Evolutionary conservation across 805 yeast species (phyloP).

Genomic region (Kuraishia cidri): DNA sequence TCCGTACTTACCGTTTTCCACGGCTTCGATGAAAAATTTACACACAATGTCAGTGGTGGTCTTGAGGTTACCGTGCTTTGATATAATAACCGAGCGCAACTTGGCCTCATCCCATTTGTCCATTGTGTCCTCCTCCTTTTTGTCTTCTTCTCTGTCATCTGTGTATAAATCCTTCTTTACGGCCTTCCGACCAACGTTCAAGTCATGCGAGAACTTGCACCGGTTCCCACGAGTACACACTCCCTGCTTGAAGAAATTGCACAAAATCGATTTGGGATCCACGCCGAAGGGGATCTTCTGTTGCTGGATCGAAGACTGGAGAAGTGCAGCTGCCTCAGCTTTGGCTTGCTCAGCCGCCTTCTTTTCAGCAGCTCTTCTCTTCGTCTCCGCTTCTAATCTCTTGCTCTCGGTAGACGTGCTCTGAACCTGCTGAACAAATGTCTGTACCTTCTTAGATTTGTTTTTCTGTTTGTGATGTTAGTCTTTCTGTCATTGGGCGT

Average conservation of each 20-base stretch:
- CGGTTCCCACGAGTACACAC: constrained; percentile 74
- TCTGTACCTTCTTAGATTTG: constrained; percentile 86
- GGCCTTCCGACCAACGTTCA: constrained; percentile 76
- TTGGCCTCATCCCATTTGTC: constrained; percentile 97
- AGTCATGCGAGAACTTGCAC: constrained; percentile 92
- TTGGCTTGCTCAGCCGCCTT: constrained; percentile 88
- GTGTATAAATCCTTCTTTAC: constrained; percentile 89
- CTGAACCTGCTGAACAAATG: constrained; percentile 58
- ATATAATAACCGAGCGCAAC: constrained; percentile 72
- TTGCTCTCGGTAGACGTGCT: constrained; percentile 43
- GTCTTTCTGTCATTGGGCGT: background rate
- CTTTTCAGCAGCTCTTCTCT: constrained; percentile 77
- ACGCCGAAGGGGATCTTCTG: constrained; percentile 96
- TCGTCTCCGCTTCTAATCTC: constrained; percentile 40
- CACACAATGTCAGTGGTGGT: constrained; percentile 95
- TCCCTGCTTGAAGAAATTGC: constrained; percentile 82
- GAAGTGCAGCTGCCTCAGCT: constrained; percentile 73
- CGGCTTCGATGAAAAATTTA: constrained; percentile 91
- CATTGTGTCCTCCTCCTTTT: constrained; percentile 80
- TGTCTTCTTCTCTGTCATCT: constrained; percentile 60
- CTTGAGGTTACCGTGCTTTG: constrained; percentile 91
- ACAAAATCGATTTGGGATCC: constrained; percentile 89
- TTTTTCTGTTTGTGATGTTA: no score
- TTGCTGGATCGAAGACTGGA: constrained; percentile 53
- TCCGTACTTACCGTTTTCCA: constrained; percentile 94